Evolutionary conservation across 2,329 filamentous ascomycete genomes (phyloP).

Genomic region (Fusarium miscanthi): DNA sequence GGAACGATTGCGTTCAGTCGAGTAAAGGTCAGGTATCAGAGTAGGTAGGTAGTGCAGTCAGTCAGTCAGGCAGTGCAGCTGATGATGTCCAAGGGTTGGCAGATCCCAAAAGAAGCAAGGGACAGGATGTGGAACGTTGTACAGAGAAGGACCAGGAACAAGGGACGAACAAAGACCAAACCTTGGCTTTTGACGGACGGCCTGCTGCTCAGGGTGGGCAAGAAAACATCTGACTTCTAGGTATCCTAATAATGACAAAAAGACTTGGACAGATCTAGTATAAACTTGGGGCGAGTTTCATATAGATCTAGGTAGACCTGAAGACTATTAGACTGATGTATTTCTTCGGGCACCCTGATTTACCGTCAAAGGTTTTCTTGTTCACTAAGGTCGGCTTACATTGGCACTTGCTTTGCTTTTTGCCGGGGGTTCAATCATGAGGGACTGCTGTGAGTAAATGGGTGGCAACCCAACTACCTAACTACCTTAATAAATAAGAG

Average conservation of each 20-base stretch:
- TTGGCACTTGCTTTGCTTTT: background rate
- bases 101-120: slow-evolving; percentile 33
- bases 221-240: background rate
- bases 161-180: slow-evolving; percentile 31
- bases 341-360: background rate
- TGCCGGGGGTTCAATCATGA: slow-evolving; percentile 19
- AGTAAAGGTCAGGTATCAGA: slow-evolving; percentile 22
- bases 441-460: slow-evolving; percentile 10
- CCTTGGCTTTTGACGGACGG: slow-evolving; percentile 1
- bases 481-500: background rate
- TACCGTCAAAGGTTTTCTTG: background rate
- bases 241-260: background rate
- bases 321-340: background rate
- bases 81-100: slow-evolving; percentile 21
- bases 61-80: slow-evolving; percentile 12
- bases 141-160: slow-evolving; percentile 31
- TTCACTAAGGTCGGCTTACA: background rate
- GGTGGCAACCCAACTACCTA: background rate
- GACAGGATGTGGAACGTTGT: slow-evolving; percentile 32
- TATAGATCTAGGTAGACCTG: background rate
- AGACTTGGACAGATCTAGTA: background rate
- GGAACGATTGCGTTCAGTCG: slow-evolving; percentile 1
- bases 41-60: background rate
- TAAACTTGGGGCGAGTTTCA: background rate
- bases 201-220: background rate